phyloP scores from a whole-genome alignment of 768 basidiomycete species.

The Russula emetica region DNA sequence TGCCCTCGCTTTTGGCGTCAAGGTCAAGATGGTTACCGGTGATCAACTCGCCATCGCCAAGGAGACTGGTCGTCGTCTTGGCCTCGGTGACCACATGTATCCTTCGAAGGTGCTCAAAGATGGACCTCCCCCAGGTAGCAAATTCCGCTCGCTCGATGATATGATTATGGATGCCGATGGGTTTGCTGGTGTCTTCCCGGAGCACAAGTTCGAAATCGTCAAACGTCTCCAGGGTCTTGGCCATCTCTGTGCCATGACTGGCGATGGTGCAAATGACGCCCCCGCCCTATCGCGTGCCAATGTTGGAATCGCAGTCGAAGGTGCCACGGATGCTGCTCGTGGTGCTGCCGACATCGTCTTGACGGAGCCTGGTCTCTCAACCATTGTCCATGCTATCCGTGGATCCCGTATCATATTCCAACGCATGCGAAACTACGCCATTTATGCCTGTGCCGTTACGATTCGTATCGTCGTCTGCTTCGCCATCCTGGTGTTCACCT shows the following conservation, averaged over 20 bases:
- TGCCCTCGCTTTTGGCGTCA: conserved; percentile 90
- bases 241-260: conserved; percentile 97
- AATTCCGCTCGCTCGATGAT: conserved; percentile 82
- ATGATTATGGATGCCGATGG: conserved; percentile 99
- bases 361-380: conserved; percentile 97
- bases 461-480: conserved; percentile 99
- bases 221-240: conserved; percentile 96
- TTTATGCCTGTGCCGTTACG: conserved; percentile 92
- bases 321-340: conserved; percentile 97
- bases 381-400: conserved; percentile 98
- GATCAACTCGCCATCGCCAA: conserved; percentile 99
- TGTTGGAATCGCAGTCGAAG: conserved; percentile 99
- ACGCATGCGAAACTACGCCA: conserved; percentile 99
- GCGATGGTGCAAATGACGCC: conserved; percentile 98
- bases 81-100: conserved; percentile 99
- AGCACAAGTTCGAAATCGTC: conserved; percentile 99
- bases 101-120: conserved; percentile 98
- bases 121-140: conserved; percentile 82
- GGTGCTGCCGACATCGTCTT: conserved; percentile 98
- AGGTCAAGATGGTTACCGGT: conserved; percentile 99
- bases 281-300: conserved; percentile 97
- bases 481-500: conserved; percentile 90
- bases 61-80: conserved; percentile 97
- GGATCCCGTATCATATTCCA: conserved; percentile 99
- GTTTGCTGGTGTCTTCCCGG: conserved; percentile 98